These are phyloP conservation scores for Stagonosporopsis rhizophila DNA, from an alignment of 2,329 filamentous ascomycete species.

Conservation along the genomic window DNA sequence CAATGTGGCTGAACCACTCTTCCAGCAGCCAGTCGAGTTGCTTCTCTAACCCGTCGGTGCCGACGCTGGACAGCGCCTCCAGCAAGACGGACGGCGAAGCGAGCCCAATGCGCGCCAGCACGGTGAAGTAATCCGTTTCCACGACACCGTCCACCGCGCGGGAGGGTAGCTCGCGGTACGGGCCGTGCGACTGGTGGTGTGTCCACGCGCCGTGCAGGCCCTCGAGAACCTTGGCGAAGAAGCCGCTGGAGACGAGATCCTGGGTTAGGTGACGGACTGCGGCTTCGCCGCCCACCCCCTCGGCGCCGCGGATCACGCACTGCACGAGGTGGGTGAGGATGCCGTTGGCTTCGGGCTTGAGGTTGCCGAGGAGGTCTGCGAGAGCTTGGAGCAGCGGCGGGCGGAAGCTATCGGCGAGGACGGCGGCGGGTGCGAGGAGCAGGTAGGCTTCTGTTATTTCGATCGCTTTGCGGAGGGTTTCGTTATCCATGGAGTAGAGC, in stretches of 20 bases:
- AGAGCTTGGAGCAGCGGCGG: slow-evolving; percentile 49
- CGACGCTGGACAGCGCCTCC: slow-evolving; percentile 55
- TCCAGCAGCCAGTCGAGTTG: slow-evolving; percentile 58
- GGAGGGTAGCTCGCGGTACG: slow-evolving; percentile 67
- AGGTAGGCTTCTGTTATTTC: slow-evolving; percentile 60
- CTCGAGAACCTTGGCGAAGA: slow-evolving; percentile 62
- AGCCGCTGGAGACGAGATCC: slow-evolving; percentile 65
- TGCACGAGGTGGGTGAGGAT: slow-evolving; percentile 57
- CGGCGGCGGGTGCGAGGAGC: slow-evolving; percentile 55
- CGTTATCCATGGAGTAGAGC: slow-evolving; percentile 57
- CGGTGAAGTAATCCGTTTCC: slow-evolving; percentile 83
- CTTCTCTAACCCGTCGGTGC: slow-evolving; percentile 36
- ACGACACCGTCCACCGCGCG: slow-evolving; percentile 75
- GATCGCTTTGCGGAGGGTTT: slow-evolving; percentile 56
- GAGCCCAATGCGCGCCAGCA: slow-evolving; percentile 79
- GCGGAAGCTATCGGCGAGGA: slow-evolving; percentile 54
- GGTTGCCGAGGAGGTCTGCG: slow-evolving; percentile 53
- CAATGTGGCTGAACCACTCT: slow-evolving; percentile 72
- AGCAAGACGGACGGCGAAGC: slow-evolving; percentile 74
- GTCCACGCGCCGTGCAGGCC: slow-evolving; percentile 51
- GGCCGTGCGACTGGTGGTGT: slow-evolving; percentile 81
- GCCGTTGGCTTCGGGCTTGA: slow-evolving; percentile 58
- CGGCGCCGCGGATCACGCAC: slow-evolving; percentile 58
- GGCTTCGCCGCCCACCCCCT: slow-evolving; percentile 59
- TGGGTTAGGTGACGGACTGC: slow-evolving; percentile 58